These are phyloP conservation scores for Tuber brumale DNA, from an alignment of 495 filamentous ascomycete species.

Conservation along the genomic window DNA sequence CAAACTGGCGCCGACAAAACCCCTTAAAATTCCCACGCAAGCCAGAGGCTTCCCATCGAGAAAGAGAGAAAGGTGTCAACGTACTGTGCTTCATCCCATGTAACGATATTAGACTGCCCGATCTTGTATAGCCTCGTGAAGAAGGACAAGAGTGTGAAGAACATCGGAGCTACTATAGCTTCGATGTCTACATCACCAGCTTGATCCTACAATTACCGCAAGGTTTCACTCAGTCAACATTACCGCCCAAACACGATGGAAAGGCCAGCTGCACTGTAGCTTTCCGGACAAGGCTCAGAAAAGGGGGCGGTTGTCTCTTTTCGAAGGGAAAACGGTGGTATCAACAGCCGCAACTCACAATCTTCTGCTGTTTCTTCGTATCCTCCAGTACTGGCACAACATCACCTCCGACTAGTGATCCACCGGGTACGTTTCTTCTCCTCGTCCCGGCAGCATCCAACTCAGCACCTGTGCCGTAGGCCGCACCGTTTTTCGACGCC, in stretches of 20 bases:
- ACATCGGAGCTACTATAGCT: conserved; percentile 73
- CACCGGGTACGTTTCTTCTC: conserved; percentile 30
- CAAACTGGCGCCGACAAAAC: neutral
- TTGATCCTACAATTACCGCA: conserved; percentile 18
- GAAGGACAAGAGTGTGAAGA: conserved; percentile 82
- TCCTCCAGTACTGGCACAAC: conserved; percentile 27
- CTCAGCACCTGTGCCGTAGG: conserved; percentile 30
- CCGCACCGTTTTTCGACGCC: conserved; percentile 20
- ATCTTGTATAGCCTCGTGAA: conserved; percentile 96
- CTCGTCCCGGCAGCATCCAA: conserved; percentile 23
- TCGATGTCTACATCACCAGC: conserved; percentile 48
- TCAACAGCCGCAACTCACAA: conserved; percentile 12
- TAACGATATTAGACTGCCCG: conserved; percentile 89
- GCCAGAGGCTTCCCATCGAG: neutral
- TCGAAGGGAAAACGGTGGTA: neutral
- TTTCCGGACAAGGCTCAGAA: neutral
- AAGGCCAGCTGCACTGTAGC: neutral
- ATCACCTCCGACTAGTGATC: conserved; percentile 13
- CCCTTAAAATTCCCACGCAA: neutral
- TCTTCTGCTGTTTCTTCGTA: conserved; percentile 30
- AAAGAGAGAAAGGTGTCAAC: conserved; percentile 39
- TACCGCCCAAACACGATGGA: neutral
- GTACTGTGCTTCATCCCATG: conserved; percentile 98
- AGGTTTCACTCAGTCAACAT: conserved; percentile 6
- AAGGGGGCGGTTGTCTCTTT: conserved; percentile 16